Percentiles rank a stretch among this genome's conserved stretches.
Evolutionary conservation across 306 rosid species (phyloP).

Genomic region (Sesbania bispinosa): DNA sequence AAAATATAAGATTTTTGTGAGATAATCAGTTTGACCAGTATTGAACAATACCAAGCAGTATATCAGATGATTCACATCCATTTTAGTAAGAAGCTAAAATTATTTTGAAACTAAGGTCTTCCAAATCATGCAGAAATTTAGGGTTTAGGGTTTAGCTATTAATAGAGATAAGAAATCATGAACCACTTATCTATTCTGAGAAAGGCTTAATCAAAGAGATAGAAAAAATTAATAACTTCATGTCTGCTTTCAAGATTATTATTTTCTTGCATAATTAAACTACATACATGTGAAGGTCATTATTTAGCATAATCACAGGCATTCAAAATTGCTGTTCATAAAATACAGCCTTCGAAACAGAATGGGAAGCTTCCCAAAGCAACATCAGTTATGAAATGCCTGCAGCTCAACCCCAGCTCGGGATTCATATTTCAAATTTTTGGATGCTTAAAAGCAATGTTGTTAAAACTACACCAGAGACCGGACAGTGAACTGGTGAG

Average conservation of each 20-base stretch:
- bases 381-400: too few relatives aligned
- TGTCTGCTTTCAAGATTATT: background rate
- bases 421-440: too few relatives aligned
- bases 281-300: too few relatives aligned
- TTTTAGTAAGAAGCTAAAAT: background rate
- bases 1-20: constrained; percentile 35
- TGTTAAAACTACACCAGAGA: background rate
- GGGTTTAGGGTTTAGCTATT: too few relatives aligned
- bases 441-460: too few relatives aligned
- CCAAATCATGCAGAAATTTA: background rate
- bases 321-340: too few relatives aligned
- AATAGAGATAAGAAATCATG: constrained; percentile 3
- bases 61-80: constrained; percentile 8
- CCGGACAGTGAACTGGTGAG: background rate
- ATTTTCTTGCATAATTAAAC: background rate
- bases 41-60: constrained; percentile 1
- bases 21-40: constrained; percentile 24
- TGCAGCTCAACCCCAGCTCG: too few relatives aligned
- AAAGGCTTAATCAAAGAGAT: background rate
- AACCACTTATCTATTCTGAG: background rate
- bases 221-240: background rate
- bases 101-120: constrained; percentile 9
- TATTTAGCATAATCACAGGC: too few relatives aligned
- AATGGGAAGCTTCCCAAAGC: too few relatives aligned
- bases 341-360: too few relatives aligned